Evolutionary conservation across 2,329 filamentous ascomycete genomes (phyloP), one percentile per base, ranked within the genome.

Genomic region (Aspergillus chevalieri): DNA sequence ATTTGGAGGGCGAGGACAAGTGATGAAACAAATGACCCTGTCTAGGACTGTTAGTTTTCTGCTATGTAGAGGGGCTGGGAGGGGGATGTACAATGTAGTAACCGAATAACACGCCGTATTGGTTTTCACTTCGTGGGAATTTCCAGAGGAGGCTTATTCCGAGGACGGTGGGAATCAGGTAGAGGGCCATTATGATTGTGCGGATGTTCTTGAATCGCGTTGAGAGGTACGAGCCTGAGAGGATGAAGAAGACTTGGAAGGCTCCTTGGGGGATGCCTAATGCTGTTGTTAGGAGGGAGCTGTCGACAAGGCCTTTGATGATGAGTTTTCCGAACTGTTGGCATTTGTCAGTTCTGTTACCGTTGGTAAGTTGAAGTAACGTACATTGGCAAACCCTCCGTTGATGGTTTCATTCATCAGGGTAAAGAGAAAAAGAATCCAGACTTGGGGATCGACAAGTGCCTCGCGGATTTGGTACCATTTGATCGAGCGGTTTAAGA

Each of bases 221-320:
- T 0, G 80, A 78, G 2, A 79, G 58, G 46, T 67, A 81, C 1
- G 78, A 74, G 2, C 78, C 79, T 0, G 71, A 69, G 8, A 82
- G 70, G 33, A 82, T 75, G 41, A 53, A 64, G n/a, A 79, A 60
- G 3, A 79, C 69, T 48, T 79, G 77, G 55, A 78, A 80, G 1
- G 69, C 74, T 4, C 79, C 79, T 41, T 75, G 72, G 0, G 79
- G 80, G 28, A 82, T 81, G 0, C 78, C 79, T 3, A 78, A 69
- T 0, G 74, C 74, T 0, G 77, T 78, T 0, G 79, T 80, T 6
- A 68, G 57, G 0, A 79, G 65, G 0, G 74, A 55, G 44, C 74
- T 67, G 1, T 75, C 72, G 49, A 80, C 79, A 14, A 65, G 48
- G 9, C 62, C 62, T 46, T 64, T 64, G 58, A 81, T 72, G 47